Conservation (phyloP, 2,329 filamentous ascomycete genomes). For the Colletotrichum ledebouriae region DNA sequence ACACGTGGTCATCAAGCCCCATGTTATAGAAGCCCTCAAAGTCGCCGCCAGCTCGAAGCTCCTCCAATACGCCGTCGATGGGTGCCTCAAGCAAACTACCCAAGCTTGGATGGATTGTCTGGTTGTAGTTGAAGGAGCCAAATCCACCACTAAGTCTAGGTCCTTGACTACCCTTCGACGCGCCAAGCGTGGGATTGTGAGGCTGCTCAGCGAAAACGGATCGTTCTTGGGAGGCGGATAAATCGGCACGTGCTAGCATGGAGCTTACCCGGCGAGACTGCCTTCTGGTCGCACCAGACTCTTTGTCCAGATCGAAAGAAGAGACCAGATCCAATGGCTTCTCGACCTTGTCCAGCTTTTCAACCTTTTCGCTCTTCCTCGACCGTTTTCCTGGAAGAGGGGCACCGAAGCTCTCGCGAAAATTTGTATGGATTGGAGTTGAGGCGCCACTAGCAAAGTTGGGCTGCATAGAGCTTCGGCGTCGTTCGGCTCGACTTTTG, state of each 20-base stretch:
- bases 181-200: slow-evolving; percentile 56
- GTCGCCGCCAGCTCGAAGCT: slow-evolving; percentile 71
- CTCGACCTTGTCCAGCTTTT: slow-evolving; percentile 52
- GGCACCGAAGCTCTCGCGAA: slow-evolving; percentile 83
- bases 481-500: slow-evolving; percentile 61
- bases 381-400: slow-evolving; percentile 65
- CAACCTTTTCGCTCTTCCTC: slow-evolving; percentile 65
- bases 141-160: slow-evolving; percentile 71
- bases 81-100: slow-evolving; percentile 77
- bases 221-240: slow-evolving; percentile 87
- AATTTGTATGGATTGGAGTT: slow-evolving; percentile 79
- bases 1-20: slow-evolving; percentile 78
- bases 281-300: slow-evolving; percentile 66
- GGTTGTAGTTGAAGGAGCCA: slow-evolving; percentile 57
- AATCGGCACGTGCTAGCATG: slow-evolving; percentile 85
- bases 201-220: slow-evolving; percentile 80
- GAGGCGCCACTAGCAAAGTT: slow-evolving; percentile 79
- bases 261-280: slow-evolving; percentile 89
- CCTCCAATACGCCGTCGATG: slow-evolving; percentile 77
- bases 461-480: slow-evolving; percentile 76
- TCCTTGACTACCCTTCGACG: slow-evolving; percentile 73
- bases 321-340: slow-evolving; percentile 74
- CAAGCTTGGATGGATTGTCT: slow-evolving; percentile 63
- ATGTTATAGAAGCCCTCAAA: slow-evolving; percentile 79
- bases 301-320: slow-evolving; percentile 78